Percentiles rank a stretch among this genome's conserved stretches.
Conservation (phyloP, 2,329 filamentous ascomycete species). For the Xylariaceae sp. region DNA sequence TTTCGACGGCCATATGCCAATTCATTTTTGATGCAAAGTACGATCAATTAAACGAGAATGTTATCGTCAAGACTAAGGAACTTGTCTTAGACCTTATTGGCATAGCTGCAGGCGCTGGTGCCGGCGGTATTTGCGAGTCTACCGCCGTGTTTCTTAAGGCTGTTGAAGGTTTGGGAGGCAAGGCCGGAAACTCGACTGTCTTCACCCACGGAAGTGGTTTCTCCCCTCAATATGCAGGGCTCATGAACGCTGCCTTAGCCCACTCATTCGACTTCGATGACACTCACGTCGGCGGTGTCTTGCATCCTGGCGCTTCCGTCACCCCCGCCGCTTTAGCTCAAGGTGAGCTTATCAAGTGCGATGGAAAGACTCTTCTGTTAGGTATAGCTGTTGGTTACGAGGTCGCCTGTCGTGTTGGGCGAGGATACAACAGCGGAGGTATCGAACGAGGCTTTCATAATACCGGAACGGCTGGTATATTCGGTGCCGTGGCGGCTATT, state of each 20-base stretch:
- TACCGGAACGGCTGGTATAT: constrained; percentile 25
- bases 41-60: constrained; percentile 8
- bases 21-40: constrained; percentile 21
- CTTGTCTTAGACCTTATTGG: constrained; percentile 25
- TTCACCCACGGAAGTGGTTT: constrained; percentile 31
- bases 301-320: constrained; percentile 41
- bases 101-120: constrained; percentile 22
- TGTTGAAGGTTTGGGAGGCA: constrained; percentile 25
- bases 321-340: constrained; percentile 33
- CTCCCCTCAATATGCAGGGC: constrained; percentile 36
- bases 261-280: constrained; percentile 45
- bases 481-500: constrained; percentile 26
- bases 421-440: constrained; percentile 21
- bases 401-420: constrained; percentile 24
- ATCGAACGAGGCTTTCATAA: constrained; percentile 27
- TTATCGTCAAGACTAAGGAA: constrained; percentile 23
- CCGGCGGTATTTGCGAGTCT: constrained; percentile 21
- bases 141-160: constrained; percentile 32
- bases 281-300: constrained; percentile 37
- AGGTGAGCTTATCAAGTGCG: constrained; percentile 27
- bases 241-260: constrained; percentile 39
- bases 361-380: constrained; percentile 30
- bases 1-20: no score
- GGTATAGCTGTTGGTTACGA: constrained; percentile 29
- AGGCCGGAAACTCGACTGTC: constrained; percentile 29